phyloP scores from a whole-genome alignment of 2,329 filamentous ascomycete genomes.

The Aspergillus sp. region DNA sequence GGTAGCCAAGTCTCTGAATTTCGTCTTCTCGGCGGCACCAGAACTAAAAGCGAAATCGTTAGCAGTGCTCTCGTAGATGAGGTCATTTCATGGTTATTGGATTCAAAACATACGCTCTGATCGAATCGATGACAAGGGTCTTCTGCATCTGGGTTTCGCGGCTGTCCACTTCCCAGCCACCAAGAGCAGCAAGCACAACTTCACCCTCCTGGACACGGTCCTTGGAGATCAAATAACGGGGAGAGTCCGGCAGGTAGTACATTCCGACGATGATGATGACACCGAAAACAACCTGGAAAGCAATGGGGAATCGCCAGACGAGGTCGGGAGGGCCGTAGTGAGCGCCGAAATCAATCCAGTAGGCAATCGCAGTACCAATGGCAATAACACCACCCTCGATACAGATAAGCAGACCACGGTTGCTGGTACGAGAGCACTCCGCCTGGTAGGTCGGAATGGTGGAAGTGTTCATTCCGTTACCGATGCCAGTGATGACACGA shows the following conservation, averaged over 20 bases:
- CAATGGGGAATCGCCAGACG: slow-evolving; percentile 54
- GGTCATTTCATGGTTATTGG: neutral
- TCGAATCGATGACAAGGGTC: slow-evolving; percentile 68
- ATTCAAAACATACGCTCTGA: slow-evolving; percentile 53
- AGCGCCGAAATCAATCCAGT: slow-evolving; percentile 53
- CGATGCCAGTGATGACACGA: slow-evolving; percentile 53
- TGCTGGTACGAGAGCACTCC: slow-evolving; percentile 55
- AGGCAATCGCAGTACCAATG: slow-evolving; percentile 53
- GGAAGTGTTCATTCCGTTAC: slow-evolving; percentile 57
- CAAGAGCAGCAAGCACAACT: slow-evolving; percentile 52
- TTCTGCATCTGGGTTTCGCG: slow-evolving; percentile 60
- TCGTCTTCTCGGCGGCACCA: slow-evolving; percentile 54
- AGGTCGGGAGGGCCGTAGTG: slow-evolving; percentile 35
- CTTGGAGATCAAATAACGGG: slow-evolving; percentile 46
- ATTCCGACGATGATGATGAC: slow-evolving; percentile 46
- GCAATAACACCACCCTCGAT: slow-evolving; percentile 56
- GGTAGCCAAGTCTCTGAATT: slow-evolving; percentile 43
- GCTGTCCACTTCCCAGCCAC: slow-evolving; percentile 50
- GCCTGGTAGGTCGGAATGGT: slow-evolving; percentile 57
- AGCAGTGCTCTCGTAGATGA: slow-evolving; percentile 33
- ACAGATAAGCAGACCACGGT: slow-evolving; percentile 61
- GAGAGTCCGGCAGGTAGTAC: slow-evolving; percentile 46
- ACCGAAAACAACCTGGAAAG: slow-evolving; percentile 54
- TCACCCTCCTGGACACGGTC: slow-evolving; percentile 49
- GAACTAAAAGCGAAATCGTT: slow-evolving; percentile 43